Evolutionary conservation across 257 asterid genomes (phyloP), one percentile per base, ranked within the genome.

Genomic region (Marsdenia floribunda): DNA sequence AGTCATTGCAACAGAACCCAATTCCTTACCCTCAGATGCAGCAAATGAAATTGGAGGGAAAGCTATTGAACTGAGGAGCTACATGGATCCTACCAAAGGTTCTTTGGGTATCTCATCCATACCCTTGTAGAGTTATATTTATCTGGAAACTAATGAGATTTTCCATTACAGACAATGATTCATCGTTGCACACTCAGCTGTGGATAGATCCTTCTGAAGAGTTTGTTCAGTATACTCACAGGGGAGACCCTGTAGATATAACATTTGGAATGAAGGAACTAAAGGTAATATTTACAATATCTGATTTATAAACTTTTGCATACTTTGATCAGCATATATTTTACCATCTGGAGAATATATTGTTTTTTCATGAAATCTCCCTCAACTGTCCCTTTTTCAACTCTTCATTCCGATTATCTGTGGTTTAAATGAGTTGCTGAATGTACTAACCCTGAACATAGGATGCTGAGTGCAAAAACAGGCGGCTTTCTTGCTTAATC

Each of bases 121-220:
- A 75, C 13, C 44, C 55, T 71, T 22, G 50, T 26, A 42, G 38
- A 71, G 68, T 46, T 63, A 40, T 49, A 16, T 75, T 75, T 42
- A 64, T 42, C 44, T 7, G 26, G 14, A 73, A 35, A 57, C 76
- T 76, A 76, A 84, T 44, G 59, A 22, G 57, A 69, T 53, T 81
- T 77, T 76, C 76, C 3, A 80, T 83, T 84, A 55, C 91, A 94
- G 98, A 94, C 74, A 94, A 86, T 81, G 98, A 92, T 87, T 87
- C 96, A 76, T 89, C 93, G 29, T 86, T 94, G 73, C 91, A 94
- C 87, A 94, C 98, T 73, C 98, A 94, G 88, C 77, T 94, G 79
- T 94, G 98, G 98, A 85, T 94, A 81, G 98, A 94, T 85, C 98
- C 98, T 73, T 75, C 85, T 3, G 98, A 91, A 89, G 98, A 94